Evolutionary conservation across 176 grass and related monocot species (phyloP).

Genomic region (Oryza brachyantha): DNA sequence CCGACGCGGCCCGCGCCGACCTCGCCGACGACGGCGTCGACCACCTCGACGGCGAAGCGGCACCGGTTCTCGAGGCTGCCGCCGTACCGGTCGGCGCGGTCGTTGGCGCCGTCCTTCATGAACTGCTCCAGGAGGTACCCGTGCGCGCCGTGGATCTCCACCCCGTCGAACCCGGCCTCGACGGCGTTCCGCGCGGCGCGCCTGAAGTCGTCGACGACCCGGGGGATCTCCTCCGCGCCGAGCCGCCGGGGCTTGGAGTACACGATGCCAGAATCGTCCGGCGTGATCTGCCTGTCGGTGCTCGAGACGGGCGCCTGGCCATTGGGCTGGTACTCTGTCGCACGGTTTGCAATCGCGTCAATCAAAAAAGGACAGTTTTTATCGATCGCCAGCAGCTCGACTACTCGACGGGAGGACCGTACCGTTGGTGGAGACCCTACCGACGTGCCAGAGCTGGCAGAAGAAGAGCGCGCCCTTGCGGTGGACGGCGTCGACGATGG

Average conservation of each 20-base stretch:
- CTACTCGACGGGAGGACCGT: not conserved
- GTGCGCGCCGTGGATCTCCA: slow-evolving; percentile 36
- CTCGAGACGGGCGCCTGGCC: slow-evolving; percentile 3
- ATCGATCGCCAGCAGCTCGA: not conserved
- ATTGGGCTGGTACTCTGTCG: not conserved
- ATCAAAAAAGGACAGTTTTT: not conserved
- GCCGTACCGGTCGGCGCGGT: slow-evolving; percentile 21
- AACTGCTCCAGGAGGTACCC: slow-evolving; percentile 40
- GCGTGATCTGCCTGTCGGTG: slow-evolving; percentile 10
- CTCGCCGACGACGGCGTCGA: slow-evolving; percentile 4
- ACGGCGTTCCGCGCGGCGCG: slow-evolving; percentile 21
- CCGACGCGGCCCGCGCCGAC: slow-evolving; percentile 27
- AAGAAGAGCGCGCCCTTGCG: slow-evolving; percentile 33
- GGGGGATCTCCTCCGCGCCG: not conserved
- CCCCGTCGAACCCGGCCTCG: slow-evolving; percentile 31
- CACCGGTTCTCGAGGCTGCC: slow-evolving; percentile 40
- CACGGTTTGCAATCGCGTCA: not conserved
- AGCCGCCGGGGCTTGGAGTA: slow-evolving; percentile 37
- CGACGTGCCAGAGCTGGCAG: slow-evolving; percentile 44
- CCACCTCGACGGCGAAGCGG: slow-evolving; percentile 28
- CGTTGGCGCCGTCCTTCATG: slow-evolving; percentile 37
- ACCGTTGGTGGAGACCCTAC: slow-evolving; percentile 41
- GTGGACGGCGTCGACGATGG: slow-evolving; percentile 48
- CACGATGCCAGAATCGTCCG: not conserved
- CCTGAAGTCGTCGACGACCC: slow-evolving; percentile 26